phyloP scores from a whole-genome alignment of 1,139 yeast species.

The Kluyveromyces marxianus region DNA sequence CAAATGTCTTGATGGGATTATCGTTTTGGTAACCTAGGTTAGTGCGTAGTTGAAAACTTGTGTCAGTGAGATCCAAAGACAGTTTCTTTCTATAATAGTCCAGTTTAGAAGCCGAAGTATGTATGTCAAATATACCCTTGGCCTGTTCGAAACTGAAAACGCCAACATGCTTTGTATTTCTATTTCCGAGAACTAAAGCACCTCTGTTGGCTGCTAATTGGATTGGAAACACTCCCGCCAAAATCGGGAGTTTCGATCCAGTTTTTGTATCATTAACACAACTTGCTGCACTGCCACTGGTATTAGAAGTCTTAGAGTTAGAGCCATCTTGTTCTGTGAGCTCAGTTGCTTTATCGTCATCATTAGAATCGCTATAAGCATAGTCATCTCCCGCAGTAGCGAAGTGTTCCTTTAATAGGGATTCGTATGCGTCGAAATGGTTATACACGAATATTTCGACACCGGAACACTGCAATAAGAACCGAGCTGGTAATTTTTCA shows the following conservation, averaged over 20 bases:
- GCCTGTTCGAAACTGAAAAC: conserved; percentile 54
- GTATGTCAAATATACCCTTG: conserved; percentile 54
- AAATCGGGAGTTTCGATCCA: not conserved
- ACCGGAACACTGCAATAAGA: conserved; percentile 60
- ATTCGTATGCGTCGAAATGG: conserved; percentile 68
- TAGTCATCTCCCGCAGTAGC: conserved; percentile 5
- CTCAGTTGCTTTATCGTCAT: conserved; percentile 6
- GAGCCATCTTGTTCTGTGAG: conserved; percentile 3
- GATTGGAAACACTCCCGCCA: conserved; percentile 44
- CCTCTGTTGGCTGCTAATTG: conserved; percentile 55
- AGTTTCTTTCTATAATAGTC: conserved; percentile 55
- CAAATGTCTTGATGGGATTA: conserved; percentile 15
- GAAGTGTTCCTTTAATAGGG: conserved; percentile 41
- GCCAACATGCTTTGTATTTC: conserved; percentile 63
- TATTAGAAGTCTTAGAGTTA: conserved; percentile 2
- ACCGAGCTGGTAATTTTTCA: conserved; percentile 50
- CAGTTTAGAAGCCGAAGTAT: conserved; percentile 38
- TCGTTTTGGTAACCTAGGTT: conserved; percentile 49
- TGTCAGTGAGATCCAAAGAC: conserved; percentile 22
- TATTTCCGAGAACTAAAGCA: conserved; percentile 72
- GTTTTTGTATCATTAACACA: too few species aligned
- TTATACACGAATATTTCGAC: conserved; percentile 77
- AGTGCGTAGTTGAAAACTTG: conserved; percentile 41
- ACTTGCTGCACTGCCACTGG: too few species aligned
- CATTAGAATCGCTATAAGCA: conserved; percentile 4